Evolutionary conservation across 2,329 filamentous ascomycete genomes (phyloP).

Genomic region (Pseudogymnoascus sp.): DNA sequence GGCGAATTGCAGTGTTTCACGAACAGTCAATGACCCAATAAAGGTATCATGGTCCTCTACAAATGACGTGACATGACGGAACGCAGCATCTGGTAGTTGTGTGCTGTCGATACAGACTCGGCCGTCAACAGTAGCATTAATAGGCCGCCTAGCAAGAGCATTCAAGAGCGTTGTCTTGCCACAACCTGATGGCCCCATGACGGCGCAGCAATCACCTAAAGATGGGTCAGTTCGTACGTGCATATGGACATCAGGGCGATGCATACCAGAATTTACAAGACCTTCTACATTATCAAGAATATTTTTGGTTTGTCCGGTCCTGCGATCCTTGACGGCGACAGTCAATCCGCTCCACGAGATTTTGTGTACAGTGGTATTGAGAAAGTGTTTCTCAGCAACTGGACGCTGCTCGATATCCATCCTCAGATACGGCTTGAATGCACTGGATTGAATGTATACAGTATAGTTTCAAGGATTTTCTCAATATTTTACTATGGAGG

Average conservation of each 20-base stretch:
- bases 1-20: conserved; percentile 69
- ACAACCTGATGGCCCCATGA: conserved; percentile 66
- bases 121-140: conserved; percentile 45
- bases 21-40: conserved; percentile 68
- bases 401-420: conserved; percentile 24
- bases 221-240: background rate
- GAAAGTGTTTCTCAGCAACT: conserved; percentile 5
- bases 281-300: background rate
- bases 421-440: background rate
- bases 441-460: background rate
- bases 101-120: conserved; percentile 54
- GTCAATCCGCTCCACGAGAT: background rate
- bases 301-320: background rate
- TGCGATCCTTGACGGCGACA: background rate
- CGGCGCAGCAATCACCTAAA: conserved; percentile 34
- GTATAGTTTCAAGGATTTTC: background rate
- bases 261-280: background rate
- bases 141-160: conserved; percentile 56
- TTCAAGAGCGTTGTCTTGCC: conserved; percentile 79
- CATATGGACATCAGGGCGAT: background rate
- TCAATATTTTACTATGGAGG: background rate
- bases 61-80: conserved; percentile 61
- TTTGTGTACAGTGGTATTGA: background rate
- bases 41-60: conserved; percentile 80
- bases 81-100: conserved; percentile 41